These are phyloP conservation scores for Symbiodinium pilosum DNA, from an alignment of 73 alveolate genomes.

Conservation along the genomic window DNA sequence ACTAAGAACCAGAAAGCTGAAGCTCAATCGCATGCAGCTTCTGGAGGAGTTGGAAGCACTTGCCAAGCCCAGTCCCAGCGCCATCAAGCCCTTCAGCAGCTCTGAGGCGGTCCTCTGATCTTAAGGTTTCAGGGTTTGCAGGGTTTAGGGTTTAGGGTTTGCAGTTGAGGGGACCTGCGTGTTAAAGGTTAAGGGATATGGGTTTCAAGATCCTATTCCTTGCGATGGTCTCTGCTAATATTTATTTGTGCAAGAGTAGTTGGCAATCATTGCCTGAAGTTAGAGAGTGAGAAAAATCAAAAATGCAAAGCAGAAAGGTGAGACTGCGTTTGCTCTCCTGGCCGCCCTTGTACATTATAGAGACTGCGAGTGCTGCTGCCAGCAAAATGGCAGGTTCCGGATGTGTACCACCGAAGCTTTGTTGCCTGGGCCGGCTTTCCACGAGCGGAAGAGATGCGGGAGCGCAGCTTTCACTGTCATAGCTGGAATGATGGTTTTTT, in stretches of 20 bases:
- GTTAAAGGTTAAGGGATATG: too few relatives aligned
- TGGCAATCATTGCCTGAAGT: too few relatives aligned
- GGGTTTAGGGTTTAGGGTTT: too few relatives aligned
- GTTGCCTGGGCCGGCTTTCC: constrained; percentile 28
- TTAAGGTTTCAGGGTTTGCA: too few relatives aligned
- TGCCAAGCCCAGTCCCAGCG: neutral
- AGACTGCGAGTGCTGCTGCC: neutral
- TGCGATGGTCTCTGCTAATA: too few relatives aligned
- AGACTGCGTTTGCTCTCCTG: neutral
- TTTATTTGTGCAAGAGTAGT: too few relatives aligned
- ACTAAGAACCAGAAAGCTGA: too few relatives aligned
- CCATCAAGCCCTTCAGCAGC: neutral
- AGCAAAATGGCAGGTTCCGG: constrained; percentile 13
- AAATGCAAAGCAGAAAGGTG: neutral
- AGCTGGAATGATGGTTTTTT: neutral
- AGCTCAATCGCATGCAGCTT: too few relatives aligned
- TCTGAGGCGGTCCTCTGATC: too few relatives aligned
- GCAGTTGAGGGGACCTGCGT: too few relatives aligned
- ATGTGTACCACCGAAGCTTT: constrained; percentile 55
- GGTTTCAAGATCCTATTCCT: too few relatives aligned
- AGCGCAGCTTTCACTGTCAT: neutral
- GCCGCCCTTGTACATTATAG: neutral
- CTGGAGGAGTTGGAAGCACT: neutral
- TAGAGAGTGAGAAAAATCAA: too few relatives aligned
- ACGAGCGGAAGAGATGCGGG: constrained; percentile 81